Conservation (phyloP, 2,329 filamentous ascomycete species). For the Chaetomium olivaceum region DNA sequence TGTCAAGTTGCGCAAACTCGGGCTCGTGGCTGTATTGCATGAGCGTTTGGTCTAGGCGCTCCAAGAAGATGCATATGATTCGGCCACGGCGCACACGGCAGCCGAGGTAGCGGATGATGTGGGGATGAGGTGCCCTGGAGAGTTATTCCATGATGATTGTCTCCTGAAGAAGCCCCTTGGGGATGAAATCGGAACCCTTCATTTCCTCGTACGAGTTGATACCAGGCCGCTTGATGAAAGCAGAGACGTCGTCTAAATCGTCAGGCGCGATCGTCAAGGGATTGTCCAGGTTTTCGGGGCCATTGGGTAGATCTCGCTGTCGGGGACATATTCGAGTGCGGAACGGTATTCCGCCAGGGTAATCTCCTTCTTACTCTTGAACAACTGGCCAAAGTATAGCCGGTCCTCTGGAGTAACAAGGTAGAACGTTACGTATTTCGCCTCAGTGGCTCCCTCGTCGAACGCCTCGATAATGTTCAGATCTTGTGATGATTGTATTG, state of each 20-base stretch:
- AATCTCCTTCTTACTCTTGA: not conserved
- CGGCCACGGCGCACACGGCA: constrained; percentile 33
- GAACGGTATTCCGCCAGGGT: not conserved
- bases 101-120: constrained; percentile 34
- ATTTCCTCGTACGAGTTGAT: constrained; percentile 14
- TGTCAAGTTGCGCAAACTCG: not conserved
- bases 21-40: constrained; percentile 16
- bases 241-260: not conserved
- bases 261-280: not conserved
- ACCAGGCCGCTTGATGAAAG: constrained; percentile 13
- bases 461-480: no score
- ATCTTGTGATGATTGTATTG: no score
- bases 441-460: no score
- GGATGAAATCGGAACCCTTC: constrained; percentile 3
- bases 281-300: not conserved
- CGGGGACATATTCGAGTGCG: not conserved
- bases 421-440: constrained; percentile 6
- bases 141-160: constrained; percentile 21
- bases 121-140: constrained; percentile 10
- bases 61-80: constrained; percentile 35
- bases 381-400: constrained; percentile 3
- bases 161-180: constrained; percentile 18
- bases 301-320: constrained; percentile 3
- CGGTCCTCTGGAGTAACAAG: not conserved
- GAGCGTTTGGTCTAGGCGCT: constrained; percentile 25